These are phyloP conservation scores for Misopates orontium DNA, from an alignment of 257 asterid species.

Conservation along the genomic window DNA sequence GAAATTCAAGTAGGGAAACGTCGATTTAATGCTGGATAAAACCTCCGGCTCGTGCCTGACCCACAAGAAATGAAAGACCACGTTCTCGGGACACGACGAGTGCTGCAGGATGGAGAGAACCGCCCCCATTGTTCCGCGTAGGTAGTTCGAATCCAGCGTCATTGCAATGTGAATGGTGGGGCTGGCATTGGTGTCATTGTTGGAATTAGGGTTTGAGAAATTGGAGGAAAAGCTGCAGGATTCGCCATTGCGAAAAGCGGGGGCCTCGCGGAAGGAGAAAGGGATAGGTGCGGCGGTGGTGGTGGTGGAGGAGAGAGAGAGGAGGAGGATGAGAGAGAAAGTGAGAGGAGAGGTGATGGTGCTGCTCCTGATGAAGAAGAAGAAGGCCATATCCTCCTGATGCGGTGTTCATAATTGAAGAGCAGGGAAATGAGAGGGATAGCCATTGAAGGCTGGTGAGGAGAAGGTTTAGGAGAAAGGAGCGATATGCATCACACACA, in stretches of 20 bases:
- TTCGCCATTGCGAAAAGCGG: background rate
- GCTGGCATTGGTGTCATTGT: background rate
- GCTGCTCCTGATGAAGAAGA: no score
- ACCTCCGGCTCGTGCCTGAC: conserved; percentile 1
- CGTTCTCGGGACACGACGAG: conserved; percentile 7
- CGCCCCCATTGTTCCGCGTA: conserved; percentile 12
- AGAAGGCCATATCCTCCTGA: no score
- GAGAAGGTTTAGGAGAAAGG: no score
- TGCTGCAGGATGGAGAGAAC: conserved; percentile 17
- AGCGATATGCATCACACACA: no score
- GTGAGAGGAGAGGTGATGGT: no score
- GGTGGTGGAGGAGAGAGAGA: no score
- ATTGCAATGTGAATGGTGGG: conserved; percentile 3
- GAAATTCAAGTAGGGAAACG: background rate
- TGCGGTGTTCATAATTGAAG: no score
- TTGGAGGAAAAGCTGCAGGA: background rate
- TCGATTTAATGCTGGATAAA: background rate
- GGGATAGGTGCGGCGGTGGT: background rate
- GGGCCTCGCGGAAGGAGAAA: background rate
- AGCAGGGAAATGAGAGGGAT: no score
- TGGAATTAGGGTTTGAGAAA: background rate
- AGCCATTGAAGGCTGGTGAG: no score
- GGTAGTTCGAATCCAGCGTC: conserved; percentile 7
- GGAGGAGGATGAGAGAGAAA: no score
- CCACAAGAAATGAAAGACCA: background rate